These are phyloP conservation scores for Daedalea quercina DNA, from an alignment of 768 basidiomycete genomes.

Conservation along the genomic window DNA sequence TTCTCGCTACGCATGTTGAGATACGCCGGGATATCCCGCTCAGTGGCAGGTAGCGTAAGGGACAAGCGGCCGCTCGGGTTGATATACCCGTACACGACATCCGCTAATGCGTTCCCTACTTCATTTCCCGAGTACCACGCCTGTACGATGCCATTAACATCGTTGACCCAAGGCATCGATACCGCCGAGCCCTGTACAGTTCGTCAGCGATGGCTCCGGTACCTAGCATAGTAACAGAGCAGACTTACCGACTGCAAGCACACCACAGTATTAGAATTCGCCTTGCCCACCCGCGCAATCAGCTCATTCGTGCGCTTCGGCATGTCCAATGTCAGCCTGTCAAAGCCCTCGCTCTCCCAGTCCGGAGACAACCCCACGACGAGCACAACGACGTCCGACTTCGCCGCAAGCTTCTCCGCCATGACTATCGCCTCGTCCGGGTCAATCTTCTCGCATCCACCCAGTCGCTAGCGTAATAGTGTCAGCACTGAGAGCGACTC, in stretches of 20 bases:
- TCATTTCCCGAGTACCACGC: constrained; percentile 66
- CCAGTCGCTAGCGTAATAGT: constrained; percentile 39
- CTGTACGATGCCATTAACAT: constrained; percentile 49
- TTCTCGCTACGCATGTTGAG: constrained; percentile 53
- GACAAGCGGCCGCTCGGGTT: constrained; percentile 58
- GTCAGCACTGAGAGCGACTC: not conserved
- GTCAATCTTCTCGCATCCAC: constrained; percentile 60
- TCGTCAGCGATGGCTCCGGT: not conserved
- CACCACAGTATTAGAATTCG: constrained; percentile 53
- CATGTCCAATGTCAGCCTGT: constrained; percentile 52
- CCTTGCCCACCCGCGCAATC: constrained; percentile 42
- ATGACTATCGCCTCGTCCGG: constrained; percentile 46
- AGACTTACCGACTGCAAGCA: constrained; percentile 51
- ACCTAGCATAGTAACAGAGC: not conserved
- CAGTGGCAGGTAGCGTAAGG: constrained; percentile 50
- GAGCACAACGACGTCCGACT: constrained; percentile 50
- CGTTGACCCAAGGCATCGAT: constrained; percentile 66
- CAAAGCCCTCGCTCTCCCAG: constrained; percentile 75
- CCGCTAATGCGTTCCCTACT: constrained; percentile 56
- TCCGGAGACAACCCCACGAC: constrained; percentile 59
- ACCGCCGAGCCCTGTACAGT: constrained; percentile 55
- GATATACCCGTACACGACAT: constrained; percentile 55
- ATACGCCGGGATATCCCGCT: constrained; percentile 58
- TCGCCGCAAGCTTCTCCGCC: constrained; percentile 47
- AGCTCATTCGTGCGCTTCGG: constrained; percentile 57